Evolutionary conservation across 2,329 filamentous ascomycete species (phyloP), one percentile per base, ranked within the genome.

Genomic region (Biscogniauxia sp.): DNA sequence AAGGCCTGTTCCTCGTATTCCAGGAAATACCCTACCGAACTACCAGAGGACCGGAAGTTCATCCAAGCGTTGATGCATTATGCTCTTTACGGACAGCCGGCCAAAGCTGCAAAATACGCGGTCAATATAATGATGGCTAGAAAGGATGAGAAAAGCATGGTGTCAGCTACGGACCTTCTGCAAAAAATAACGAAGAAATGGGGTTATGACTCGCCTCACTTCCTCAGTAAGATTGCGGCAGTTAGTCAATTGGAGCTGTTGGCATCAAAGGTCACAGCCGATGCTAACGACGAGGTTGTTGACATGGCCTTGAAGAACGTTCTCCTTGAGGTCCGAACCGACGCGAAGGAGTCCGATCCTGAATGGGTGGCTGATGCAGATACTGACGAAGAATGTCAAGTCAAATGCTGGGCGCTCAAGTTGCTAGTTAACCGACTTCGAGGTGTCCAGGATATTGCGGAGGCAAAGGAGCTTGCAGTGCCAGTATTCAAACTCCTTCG

Each of bases 1-100:
- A 97, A 96, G 73, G 94, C 96, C 2, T 97, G 95, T 73, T 91
- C 94, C 9, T 92, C 91, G 1, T 99, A 97, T 73, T 91, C 93
- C 1, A 89, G 89, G 70, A 93, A 89, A 68, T 94, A 96, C 67
- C 88, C 94, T 0, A 83, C 88, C 11, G 93, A 98, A 62, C 85
- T 99, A 57, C 91, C 91, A 0, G 85, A 87, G 61, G 91, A 96
- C 63, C 87, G 89, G 59, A 91, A 90, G 66, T 94, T 98, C 69
- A 82, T 87, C 32, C 88, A 95, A 70, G 89, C 92, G 1, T 83
- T 99, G 73, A 87, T 89, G 62, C 89, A 86, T 68, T 98, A 95
- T 74, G 91, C 93, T 1, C 82, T 94, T 20, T 90, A 91, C 70
- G 94, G 94, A 20, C 84, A 84, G 23, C 94, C 93, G 2, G 85